Evolutionary conservation across 169 alveolate species (phyloP), one percentile per base, ranked within the genome.

Genomic region (Haemoproteus tartakovskyi): DNA sequence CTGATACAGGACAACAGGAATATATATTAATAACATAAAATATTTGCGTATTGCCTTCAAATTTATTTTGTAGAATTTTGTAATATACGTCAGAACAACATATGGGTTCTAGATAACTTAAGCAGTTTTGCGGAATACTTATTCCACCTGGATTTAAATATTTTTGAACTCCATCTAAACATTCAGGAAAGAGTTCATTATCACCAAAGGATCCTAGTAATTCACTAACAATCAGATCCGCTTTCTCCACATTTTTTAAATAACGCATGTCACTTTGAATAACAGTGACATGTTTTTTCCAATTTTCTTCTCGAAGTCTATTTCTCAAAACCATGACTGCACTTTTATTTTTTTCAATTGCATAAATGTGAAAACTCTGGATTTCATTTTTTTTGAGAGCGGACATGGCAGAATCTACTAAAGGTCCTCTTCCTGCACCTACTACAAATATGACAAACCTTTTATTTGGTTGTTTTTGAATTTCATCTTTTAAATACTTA

Each of bases 401-500:
- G 27, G 46, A 36, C 52, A 89, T 12, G 36, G 79, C 54, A 24
- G 85, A 62, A 3, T 89, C 89, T 11, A 89, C 90, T 43, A 89
- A 37, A 0, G 91, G 93, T 12, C 93, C 93, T 78, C 93, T 86
- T 1, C 93, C 93, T 26, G 91, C 91, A 0, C 93, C 93, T 3
- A 83, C 88, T n/a, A 89, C 87, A 57, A 83, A 86, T 11, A 86
- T 74, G 8, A 30, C 19, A 27, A 57, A 11, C 46, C 78, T 40
- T 62, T 62, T 27, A 37, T 41, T 74, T 33, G 5, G 14, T 9
- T 9, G 5, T 33, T 33, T 33, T 33, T 33, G 5, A 6, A 33
- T 6, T 33, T 33, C 43, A 33, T 6, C 14, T 33, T 33, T 9
- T 6, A 87, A 33, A 63, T 82, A 87, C 37, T 41, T 50, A 11